Conservation (phyloP, 1,284 basidiomycete species). For the Exobasidium cylindrosporum region DNA sequence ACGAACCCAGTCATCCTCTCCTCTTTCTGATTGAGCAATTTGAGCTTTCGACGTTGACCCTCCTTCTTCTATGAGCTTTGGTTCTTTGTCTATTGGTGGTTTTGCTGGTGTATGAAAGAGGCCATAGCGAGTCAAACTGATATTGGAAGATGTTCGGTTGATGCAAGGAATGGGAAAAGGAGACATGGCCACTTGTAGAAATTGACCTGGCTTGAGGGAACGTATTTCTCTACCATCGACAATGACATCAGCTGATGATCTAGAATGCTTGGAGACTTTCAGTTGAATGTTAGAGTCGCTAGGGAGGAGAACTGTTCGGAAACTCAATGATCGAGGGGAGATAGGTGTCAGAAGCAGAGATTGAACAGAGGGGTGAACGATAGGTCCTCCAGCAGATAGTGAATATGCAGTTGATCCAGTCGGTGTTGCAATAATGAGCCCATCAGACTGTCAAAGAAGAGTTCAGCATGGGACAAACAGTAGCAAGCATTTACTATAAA, state of each 20-base stretch:
- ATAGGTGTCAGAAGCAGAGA: conserved; percentile 90
- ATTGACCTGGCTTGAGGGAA: conserved; percentile 75
- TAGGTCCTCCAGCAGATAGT: conserved; percentile 89
- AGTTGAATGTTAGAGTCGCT: conserved; percentile 75
- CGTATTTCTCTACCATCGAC: conserved; percentile 86
- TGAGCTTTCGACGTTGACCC: neutral
- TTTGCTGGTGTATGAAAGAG: neutral
- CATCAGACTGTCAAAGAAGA: conserved; percentile 70
- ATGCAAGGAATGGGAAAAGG: conserved; percentile 82
- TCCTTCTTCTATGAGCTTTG: conserved; percentile 4
- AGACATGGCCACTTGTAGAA: conserved; percentile 78
- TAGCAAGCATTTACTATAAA: neutral
- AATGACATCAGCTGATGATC: conserved; percentile 81
- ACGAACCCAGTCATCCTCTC: conserved; percentile 88
- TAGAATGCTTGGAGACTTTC: conserved; percentile 75
- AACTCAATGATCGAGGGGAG: conserved; percentile 86
- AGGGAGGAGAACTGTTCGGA: conserved; percentile 86
- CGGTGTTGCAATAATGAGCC: conserved; percentile 89
- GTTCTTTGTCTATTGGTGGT: neutral
- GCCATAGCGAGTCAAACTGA: neutral
- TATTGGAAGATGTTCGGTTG: conserved; percentile 19
- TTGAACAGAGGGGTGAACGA: conserved; percentile 87
- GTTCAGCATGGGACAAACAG: neutral
- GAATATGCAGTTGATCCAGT: conserved; percentile 97
- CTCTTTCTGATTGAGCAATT: conserved; percentile 54